Conservation (phyloP, 1,284 basidiomycete genomes). For the Ustilago esculenta region DNA sequence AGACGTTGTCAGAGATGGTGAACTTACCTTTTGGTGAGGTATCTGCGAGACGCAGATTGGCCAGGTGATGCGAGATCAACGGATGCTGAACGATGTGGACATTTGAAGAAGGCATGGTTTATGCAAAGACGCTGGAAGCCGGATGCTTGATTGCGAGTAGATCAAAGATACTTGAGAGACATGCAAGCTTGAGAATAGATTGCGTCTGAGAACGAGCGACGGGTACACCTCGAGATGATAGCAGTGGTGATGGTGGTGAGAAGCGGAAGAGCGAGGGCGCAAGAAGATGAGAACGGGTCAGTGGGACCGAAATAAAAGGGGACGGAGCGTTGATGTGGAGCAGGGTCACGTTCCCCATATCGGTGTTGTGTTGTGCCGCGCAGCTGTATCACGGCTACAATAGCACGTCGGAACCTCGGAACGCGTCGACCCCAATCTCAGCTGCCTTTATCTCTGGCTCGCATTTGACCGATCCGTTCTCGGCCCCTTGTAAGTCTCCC, state of each 20-base stretch:
- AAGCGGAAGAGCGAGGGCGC: not conserved
- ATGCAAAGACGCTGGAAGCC: not conserved
- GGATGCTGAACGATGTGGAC: slow-evolving; percentile 55
- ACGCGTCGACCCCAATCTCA: slow-evolving; percentile 7
- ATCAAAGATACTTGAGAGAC: not conserved
- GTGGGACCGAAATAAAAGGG: slow-evolving; percentile 3
- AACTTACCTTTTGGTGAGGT: slow-evolving; percentile 52
- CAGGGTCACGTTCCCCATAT: slow-evolving; percentile 5
- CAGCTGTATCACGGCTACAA: no score
- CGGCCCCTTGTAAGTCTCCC: no score
- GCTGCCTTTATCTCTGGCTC: slow-evolving; percentile 12
- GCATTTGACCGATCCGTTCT: slow-evolving; percentile 4
- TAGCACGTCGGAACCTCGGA: slow-evolving; percentile 29
- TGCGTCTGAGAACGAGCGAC: no score
- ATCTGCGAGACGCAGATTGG: slow-evolving; percentile 52
- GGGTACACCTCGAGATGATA: no score
- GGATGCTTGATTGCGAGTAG: not conserved
- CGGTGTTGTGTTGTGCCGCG: not conserved
- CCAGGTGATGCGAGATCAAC: slow-evolving; percentile 54
- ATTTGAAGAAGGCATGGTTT: slow-evolving; percentile 36
- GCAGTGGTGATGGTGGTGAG: not conserved
- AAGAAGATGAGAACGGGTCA: not conserved
- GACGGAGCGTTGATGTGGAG: slow-evolving; percentile 20
- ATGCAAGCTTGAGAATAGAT: not conserved
- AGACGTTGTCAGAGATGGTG: no score